Conservation (phyloP, 2,329 filamentous ascomycete species). For the Ramularia endophylla region DNA sequence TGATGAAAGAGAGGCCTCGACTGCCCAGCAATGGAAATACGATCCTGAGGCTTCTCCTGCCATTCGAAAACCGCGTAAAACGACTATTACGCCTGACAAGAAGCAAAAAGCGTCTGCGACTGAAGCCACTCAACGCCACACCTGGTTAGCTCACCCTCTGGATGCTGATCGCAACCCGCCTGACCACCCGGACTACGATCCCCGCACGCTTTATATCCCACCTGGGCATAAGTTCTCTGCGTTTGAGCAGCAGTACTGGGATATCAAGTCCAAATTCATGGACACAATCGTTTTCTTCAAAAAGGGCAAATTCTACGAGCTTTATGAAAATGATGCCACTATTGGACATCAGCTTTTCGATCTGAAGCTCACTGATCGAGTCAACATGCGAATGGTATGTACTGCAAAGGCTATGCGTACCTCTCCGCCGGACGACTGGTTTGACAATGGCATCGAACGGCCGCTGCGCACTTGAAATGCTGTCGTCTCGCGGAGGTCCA, state of each 20-base stretch:
- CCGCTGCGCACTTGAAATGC: too few relatives aligned
- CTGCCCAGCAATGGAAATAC: slow-evolving; percentile 76
- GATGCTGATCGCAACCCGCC: slow-evolving; percentile 78
- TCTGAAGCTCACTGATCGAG: slow-evolving; percentile 91
- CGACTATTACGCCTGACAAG: slow-evolving; percentile 20
- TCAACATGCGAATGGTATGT: slow-evolving; percentile 99
- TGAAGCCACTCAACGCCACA: slow-evolving; percentile 79
- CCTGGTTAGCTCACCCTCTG: slow-evolving; percentile 79
- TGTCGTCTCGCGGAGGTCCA: too few relatives aligned
- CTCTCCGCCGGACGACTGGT: too few relatives aligned
- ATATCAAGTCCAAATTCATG: slow-evolving; percentile 97
- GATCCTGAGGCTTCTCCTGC: slow-evolving; percentile 55
- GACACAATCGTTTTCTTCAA: slow-evolving; percentile 99
- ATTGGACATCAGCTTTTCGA: slow-evolving; percentile 96
- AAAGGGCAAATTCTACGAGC: slow-evolving; percentile 98
- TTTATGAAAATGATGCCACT: slow-evolving; percentile 96
- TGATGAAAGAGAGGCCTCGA: too few relatives aligned
- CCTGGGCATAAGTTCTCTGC: slow-evolving; percentile 72
- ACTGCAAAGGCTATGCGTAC: too few relatives aligned
- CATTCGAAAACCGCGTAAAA: slow-evolving; percentile 37
- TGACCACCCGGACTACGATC: slow-evolving; percentile 83
- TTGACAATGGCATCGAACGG: too few relatives aligned
- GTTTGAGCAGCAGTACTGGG: slow-evolving; percentile 99
- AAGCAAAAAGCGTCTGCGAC: slow-evolving; percentile 67
- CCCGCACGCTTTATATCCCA: slow-evolving; percentile 84